These are phyloP conservation scores for Agapanthus africanus DNA, from an alignment of 106 monocot genomes.

Conservation along the genomic window DNA sequence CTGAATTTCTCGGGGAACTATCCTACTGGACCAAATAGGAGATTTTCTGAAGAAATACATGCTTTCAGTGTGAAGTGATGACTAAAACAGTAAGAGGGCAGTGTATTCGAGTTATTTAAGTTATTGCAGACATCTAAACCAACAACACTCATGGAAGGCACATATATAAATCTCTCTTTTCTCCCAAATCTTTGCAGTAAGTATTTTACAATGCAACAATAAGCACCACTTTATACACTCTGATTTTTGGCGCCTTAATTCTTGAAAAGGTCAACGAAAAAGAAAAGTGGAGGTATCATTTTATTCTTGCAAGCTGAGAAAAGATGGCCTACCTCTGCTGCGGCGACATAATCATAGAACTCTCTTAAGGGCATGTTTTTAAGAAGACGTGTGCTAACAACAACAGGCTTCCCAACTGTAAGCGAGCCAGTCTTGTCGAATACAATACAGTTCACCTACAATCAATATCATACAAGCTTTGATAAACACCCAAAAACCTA, in stretches of 20 bases:
- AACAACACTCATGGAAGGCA: no score
- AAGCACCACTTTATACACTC: neutral
- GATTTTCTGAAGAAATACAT: no score
- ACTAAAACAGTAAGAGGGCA: no score
- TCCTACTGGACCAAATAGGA: no score
- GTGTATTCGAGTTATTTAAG: no score
- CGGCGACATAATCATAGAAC: slow-evolving; percentile 73
- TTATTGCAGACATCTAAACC: no score
- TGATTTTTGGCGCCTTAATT: neutral
- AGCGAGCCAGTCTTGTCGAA: slow-evolving; percentile 94
- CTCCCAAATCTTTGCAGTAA: no score
- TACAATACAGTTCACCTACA: slow-evolving; percentile 81
- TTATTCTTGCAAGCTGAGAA: neutral
- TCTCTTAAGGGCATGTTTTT: slow-evolving; percentile 48
- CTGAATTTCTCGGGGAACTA: no score
- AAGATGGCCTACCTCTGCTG: slow-evolving; percentile 51
- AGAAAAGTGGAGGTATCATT: neutral
- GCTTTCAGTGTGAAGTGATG: no score
- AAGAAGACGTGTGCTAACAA: slow-evolving; percentile 62
- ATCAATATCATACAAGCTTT: neutral
- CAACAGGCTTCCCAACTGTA: slow-evolving; percentile 73
- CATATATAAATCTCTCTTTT: no score
- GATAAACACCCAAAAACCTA: neutral
- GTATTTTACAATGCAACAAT: neutral
- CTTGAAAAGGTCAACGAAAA: no score